Evolutionary conservation across 1,139 yeast genomes (phyloP), one percentile per base, ranked within the genome.

Genomic region (Yamadazyma sp.): DNA sequence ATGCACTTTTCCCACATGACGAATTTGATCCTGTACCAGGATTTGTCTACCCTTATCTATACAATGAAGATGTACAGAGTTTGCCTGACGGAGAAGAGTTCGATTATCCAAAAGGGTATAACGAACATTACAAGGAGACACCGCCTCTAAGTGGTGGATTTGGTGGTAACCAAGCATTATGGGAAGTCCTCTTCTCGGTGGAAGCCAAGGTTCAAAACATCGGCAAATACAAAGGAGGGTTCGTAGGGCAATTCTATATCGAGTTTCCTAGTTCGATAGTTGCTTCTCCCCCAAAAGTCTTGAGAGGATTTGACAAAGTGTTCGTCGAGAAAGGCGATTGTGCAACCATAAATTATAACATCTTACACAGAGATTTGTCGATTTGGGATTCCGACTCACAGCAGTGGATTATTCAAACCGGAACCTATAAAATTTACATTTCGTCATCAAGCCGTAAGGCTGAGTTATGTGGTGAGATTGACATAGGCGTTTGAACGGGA

Each of bases 301-400:
- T 81, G 44, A 66, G 84, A 47, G 86, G 86, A 1, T 77, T 79
- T 51, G 83, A 77, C 37, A 81, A 81, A 58, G 73, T 77, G 1
- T 66, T 62, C 39, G 54, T 79, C 32, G 66, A 63, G n/a, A 65
- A 76, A 10, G 79, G 77, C 1, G 63, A 63, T 34, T 47, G 66
- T 1, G 60, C 61, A 3, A 55, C 55, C 16, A 64, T 77, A 10
- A 54, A 53, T 22, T 81, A 81, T 51, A 69, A 70, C 36, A 61
- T 81, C 18, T 58, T 69, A 43, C 73, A 77, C 49, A 66, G 83
- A 43, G 87, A 81, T 55, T 59, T 81, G 49, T 69, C 81, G 44
- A 62, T 73, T 23, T 81, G 86, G 86, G 84, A 80, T 54, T 62
- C 75, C 1, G 66, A 55, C 24, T 66, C 72, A 12, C 84, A 80